Conservation (phyloP, 2,329 filamentous ascomycete species). For the Kalaharituber pfeilii region DNA sequence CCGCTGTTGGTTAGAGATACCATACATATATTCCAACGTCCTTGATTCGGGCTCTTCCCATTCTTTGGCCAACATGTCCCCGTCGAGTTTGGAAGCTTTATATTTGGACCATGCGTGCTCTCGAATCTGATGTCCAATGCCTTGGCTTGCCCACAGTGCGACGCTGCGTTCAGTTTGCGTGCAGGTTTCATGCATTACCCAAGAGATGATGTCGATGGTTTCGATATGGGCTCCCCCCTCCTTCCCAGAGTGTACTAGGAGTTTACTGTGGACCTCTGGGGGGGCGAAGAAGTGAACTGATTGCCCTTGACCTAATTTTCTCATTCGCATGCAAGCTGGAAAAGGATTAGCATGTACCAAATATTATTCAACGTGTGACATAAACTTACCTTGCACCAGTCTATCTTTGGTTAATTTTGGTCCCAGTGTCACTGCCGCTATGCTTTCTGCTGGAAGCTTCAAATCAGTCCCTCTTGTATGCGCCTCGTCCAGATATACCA, state of each 20-base stretch:
- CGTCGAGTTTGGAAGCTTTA: too few species aligned
- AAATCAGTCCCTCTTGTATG: conserved; percentile 56
- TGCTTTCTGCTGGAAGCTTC: conserved; percentile 43
- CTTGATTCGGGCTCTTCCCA: conserved; percentile 27
- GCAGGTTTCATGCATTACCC: conserved; percentile 43
- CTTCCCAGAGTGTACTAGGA: too few species aligned
- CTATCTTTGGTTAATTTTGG: conserved; percentile 49
- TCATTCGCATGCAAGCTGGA: conserved; percentile 51
- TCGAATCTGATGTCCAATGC: conserved; percentile 32
- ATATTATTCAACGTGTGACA: too few species aligned
- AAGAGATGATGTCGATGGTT: conserved; percentile 39
- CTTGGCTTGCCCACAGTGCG: conserved; percentile 45
- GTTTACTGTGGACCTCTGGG: conserved; percentile 25
- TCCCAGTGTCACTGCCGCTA: conserved; percentile 53
- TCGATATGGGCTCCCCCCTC: too few species aligned
- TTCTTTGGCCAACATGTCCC: conserved; percentile 31
- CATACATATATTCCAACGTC: conserved; percentile 42
- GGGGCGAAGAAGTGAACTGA: conserved; percentile 35
- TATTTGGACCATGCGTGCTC: too few species aligned
- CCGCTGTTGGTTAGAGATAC: too few species aligned
- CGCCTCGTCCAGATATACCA: conserved; percentile 52
- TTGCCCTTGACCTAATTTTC: conserved; percentile 49
- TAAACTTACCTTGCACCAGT: conserved; percentile 44
- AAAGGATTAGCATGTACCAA: too few species aligned
- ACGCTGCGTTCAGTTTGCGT: conserved; percentile 34